Evolutionary conservation across 306 rosid species (phyloP).

Genomic region (Betula pendula): DNA sequence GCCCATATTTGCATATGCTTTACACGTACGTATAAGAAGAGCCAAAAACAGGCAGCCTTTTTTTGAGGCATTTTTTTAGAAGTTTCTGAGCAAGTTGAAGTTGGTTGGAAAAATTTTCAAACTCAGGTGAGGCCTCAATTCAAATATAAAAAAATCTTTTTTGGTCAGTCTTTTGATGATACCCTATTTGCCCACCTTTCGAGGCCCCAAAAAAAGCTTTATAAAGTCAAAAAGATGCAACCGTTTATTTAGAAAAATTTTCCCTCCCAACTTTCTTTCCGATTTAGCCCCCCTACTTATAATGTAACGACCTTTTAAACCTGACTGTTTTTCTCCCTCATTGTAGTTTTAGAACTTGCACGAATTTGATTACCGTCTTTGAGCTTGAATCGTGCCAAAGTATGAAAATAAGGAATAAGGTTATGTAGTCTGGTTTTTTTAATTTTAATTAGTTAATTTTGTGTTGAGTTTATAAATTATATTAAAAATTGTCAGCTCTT

Average conservation of each 20-base stretch:
- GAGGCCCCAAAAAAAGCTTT: background rate
- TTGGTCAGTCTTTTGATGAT: constrained; percentile 33
- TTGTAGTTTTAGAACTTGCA: background rate
- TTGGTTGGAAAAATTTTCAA: background rate
- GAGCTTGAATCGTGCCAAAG: background rate
- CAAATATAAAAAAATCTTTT: constrained; percentile 19
- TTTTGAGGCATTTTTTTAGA: background rate
- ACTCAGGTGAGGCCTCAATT: constrained; percentile 8
- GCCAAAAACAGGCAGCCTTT: background rate
- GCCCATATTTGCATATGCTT: too few relatives aligned
- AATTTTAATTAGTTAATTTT: too few relatives aligned
- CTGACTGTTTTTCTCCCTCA: background rate
- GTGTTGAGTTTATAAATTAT: too few relatives aligned
- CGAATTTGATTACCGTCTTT: background rate
- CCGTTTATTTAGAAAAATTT: constrained; percentile 23
- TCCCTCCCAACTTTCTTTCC: background rate
- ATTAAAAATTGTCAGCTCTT: too few relatives aligned
- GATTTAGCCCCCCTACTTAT: background rate
- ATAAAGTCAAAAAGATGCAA: constrained; percentile 28
- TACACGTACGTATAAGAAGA: background rate
- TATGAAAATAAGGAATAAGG: too few relatives aligned
- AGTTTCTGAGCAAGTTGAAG: background rate
- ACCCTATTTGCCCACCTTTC: constrained; percentile 4
- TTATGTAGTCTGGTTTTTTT: too few relatives aligned
- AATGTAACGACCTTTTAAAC: background rate